phyloP scores from a whole-genome alignment of 2,329 filamentous ascomycete genomes.

The Fusarium goolgardi region DNA sequence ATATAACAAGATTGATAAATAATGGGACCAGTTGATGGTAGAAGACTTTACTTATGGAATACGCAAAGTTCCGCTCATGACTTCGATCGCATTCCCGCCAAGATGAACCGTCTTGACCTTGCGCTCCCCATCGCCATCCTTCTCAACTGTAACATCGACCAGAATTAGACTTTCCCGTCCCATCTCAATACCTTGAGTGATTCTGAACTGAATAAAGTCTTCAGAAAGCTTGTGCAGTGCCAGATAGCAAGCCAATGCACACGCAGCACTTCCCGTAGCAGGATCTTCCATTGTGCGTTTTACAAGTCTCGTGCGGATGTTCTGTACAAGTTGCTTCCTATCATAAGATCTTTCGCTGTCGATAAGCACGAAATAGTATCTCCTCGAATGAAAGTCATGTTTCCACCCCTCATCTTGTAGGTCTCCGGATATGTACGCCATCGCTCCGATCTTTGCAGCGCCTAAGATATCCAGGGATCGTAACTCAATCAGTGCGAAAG shows the following conservation, averaged over 20 bases:
- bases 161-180: constrained; percentile 64
- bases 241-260: constrained; percentile 66
- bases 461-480: constrained; percentile 69
- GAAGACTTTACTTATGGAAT: background rate
- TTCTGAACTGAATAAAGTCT: constrained; percentile 55
- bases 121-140: background rate
- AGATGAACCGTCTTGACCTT: constrained; percentile 24
- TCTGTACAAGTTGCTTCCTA: constrained; percentile 40
- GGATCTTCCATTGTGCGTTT: constrained; percentile 64
- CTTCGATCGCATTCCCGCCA: constrained; percentile 14
- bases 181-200: constrained; percentile 76
- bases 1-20: too few species aligned
- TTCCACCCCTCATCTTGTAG: constrained; percentile 65
- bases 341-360: constrained; percentile 37
- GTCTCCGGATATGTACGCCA: constrained; percentile 49
- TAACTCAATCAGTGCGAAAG: constrained; percentile 73
- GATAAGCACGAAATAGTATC: constrained; percentile 68
- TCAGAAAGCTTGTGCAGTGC: constrained; percentile 52
- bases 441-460: constrained; percentile 50
- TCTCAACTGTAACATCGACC: constrained; percentile 55
- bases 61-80: constrained; percentile 14
- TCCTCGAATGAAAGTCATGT: constrained; percentile 59
- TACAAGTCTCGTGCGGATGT: constrained; percentile 70
- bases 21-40: too few species aligned
- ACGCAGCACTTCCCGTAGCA: constrained; percentile 71